phyloP scores from a whole-genome alignment of 2,329 filamentous ascomycete genomes.

The Aspergillus neoniger region DNA sequence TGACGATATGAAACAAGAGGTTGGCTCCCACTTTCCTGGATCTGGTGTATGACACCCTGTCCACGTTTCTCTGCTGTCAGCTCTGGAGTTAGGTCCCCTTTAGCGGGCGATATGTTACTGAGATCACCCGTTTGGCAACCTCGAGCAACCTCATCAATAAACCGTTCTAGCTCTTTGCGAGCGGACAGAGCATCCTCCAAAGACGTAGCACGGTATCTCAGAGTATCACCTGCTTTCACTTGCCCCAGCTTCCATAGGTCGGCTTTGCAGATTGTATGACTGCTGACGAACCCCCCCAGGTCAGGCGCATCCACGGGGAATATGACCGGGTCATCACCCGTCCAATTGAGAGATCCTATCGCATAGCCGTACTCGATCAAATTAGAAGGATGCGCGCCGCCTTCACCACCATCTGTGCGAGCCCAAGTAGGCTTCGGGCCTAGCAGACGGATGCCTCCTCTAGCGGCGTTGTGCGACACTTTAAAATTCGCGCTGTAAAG shows the following conservation, averaged over 20 bases:
- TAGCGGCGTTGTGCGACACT: slow-evolving; percentile 62
- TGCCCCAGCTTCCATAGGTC: slow-evolving; percentile 66
- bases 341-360: slow-evolving; percentile 61
- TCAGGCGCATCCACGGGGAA: slow-evolving; percentile 62
- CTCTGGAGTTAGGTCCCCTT: slow-evolving; percentile 25
- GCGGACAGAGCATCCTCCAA: slow-evolving; percentile 54
- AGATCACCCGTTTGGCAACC: slow-evolving; percentile 41
- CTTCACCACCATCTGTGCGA: slow-evolving; percentile 61
- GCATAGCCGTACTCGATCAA: slow-evolving; percentile 63
- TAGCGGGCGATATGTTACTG: slow-evolving; percentile 35
- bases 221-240: slow-evolving; percentile 59
- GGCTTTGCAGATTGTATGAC: slow-evolving; percentile 57
- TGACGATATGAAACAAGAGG: slow-evolving; percentile 46
- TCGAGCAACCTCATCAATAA: slow-evolving; percentile 47
- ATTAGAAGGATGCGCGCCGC: slow-evolving; percentile 64
- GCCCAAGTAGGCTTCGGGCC: slow-evolving; percentile 63
- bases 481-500: slow-evolving; percentile 62
- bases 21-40: slow-evolving; percentile 37
- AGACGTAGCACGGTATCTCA: slow-evolving; percentile 54
- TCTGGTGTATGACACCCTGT: slow-evolving; percentile 37
- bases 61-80: slow-evolving; percentile 25
- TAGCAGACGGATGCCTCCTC: slow-evolving; percentile 61
- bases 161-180: slow-evolving; percentile 47
- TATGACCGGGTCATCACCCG: slow-evolving; percentile 62
- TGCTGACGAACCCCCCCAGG: slow-evolving; percentile 62